Evolutionary conservation across 2,329 filamentous ascomycete species (phyloP), one percentile per base, ranked within the genome.

Genomic region (Stenocarpella maydis): DNA sequence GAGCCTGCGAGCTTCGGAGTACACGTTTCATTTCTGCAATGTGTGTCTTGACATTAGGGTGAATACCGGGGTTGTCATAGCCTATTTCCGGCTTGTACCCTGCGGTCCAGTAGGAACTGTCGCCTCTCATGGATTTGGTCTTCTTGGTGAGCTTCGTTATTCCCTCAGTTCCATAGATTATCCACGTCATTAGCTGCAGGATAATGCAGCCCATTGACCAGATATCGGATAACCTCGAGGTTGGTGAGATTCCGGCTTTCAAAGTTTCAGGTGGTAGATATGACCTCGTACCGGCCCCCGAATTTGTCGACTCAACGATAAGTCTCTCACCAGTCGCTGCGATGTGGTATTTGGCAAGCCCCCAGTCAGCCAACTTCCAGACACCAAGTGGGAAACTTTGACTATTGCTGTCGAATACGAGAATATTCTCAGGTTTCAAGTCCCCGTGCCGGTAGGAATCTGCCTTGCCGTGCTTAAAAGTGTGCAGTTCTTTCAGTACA

Each of bases 351-450:
- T 31, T 54, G 12, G 37, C 31, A 6, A 68, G 47, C 3, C 47
- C 67, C 26, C 53, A 8, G 39, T 68, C 67, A 1, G 45, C 39
- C 24, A 68, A 39, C 24, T 55, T 68, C 67, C 54, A 63, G n/a
- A 39, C 12, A 2, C 67, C 55, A n/a, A n/a, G n/a, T 17, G 12
- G 19, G 7, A 3, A 21, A 3, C 3, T 21, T 1, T 4, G 15
- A 5, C 19, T 31, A 0, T 39, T 12, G 26, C n/a, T 12, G 9
- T 31, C 28, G 15, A 54, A 54, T 2, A 60, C 10, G 8, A 68
- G 67, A n/a, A 68, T 68, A 15, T 68, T 68, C 45, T 68, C 47
- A 8, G 67, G 67, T 17, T 68, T 68, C 34, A 68, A 19, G 14
- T 68, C 67, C 2, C 55, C 70, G 53, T 45, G 54, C 19, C 21